phyloP scores from a whole-genome alignment of 169 alveolate genomes.

The Cryptosporidium tyzzeri region DNA sequence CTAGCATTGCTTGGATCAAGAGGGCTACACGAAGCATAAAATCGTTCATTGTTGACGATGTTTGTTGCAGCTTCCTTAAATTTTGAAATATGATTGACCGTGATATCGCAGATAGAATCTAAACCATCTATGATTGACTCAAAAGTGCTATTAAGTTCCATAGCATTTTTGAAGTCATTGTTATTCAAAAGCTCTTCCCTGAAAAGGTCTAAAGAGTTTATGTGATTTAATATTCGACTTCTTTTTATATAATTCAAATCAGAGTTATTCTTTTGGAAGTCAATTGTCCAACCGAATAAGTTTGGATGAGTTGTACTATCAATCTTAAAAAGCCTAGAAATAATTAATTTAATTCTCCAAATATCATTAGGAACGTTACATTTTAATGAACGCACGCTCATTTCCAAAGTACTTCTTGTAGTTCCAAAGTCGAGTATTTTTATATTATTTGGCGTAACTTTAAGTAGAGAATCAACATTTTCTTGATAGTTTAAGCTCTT shows the following conservation, averaged over 20 bases:
- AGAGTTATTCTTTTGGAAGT: conserved; percentile 28
- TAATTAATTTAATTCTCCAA: conserved; percentile 69
- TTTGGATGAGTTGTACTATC: conserved; percentile 69
- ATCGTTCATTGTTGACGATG: conserved; percentile 24
- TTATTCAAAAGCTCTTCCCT: conserved; percentile 28
- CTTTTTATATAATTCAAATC: conserved; percentile 38
- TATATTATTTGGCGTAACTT: conserved; percentile 47
- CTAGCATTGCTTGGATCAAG: conserved; percentile 72
- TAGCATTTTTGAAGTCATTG: conserved; percentile 45
- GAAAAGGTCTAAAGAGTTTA: conserved; percentile 19
- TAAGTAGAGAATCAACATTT: conserved; percentile 44
- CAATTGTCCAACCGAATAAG: conserved; percentile 67
- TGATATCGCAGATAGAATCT: conserved; percentile 65
- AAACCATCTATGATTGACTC: conserved; percentile 65
- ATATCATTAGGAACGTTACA: conserved; percentile 61
- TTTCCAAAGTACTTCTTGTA: conserved; percentile 62
- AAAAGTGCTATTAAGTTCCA: conserved; percentile 60
- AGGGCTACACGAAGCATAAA: conserved; percentile 68
- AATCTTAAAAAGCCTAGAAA: conserved; percentile 43
- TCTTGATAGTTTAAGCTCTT: conserved; percentile 33
- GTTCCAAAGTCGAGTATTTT: conserved; percentile 66
- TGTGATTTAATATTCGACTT: conserved; percentile 31
- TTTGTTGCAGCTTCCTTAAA: conserved; percentile 41
- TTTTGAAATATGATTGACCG: conserved; percentile 55
- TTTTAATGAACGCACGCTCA: conserved; percentile 48